Evolutionary conservation across 345 rosid genomes (phyloP), one percentile per base, ranked within the genome.

Genomic region (Acer saccharum): DNA sequence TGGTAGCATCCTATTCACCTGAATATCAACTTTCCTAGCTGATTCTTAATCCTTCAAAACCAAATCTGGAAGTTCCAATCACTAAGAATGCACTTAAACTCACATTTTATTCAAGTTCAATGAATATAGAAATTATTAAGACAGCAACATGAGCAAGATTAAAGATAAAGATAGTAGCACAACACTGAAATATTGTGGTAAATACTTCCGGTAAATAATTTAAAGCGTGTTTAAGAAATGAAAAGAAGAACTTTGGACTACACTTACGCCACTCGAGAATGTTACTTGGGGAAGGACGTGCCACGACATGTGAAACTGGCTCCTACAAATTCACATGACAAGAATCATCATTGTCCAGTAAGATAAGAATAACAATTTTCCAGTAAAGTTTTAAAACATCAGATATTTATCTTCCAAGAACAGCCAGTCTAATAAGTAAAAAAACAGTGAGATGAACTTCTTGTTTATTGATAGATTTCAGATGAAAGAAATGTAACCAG

Each of bases 261-360:
- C 78, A 90, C 97, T 89, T 91, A 96, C 99, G 98, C 98, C 99
- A 94, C 71, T 96, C 98, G 58, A 96, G 99, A 80, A 94, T 94
- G 83, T 94, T 89, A 77, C 80, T 96, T 46, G 95, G 90, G 72
- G 97, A 94, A 87, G 98, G 99, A 68, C 95, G 90, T 60, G 99
- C 98, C 77, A 94, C 94, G 71, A 94, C 86, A 85, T 94, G 89
- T 69, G 99, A 87, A 78, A 94, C 97, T 32, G 98, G 99, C 78
- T 96, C 99, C 99, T 96, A 81, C 81, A 86, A 80, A 64, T 76
- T 81, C 78, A 84, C 78, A 75, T 12, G 62, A 77, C 11, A 57
- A 75, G 2, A 73, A 18, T 29, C 63, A 77, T 23, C 69, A 82
- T 29, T n/a, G 65, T 68, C 32, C 2, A 46, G 48, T 68, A 39